Conservation (phyloP, 345 rosid genomes). For the Xanthoceras sorbifolium region DNA sequence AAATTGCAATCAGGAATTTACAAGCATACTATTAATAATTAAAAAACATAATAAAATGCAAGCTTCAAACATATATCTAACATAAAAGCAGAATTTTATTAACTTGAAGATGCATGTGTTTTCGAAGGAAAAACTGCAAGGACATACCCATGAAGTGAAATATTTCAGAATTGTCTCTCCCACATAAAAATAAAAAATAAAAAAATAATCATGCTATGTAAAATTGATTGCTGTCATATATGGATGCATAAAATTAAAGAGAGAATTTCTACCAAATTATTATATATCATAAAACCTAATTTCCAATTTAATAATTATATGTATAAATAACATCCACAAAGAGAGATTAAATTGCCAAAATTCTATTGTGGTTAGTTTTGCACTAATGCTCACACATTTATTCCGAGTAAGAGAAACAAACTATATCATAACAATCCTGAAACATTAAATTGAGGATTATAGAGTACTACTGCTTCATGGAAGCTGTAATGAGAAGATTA, state of each 20-base stretch:
- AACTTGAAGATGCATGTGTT: too few relatives aligned
- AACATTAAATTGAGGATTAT: neutral
- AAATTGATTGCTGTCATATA: too few relatives aligned
- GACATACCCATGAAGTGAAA: too few relatives aligned
- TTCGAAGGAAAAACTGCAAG: too few relatives aligned
- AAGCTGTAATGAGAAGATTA: neutral
- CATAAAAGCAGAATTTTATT: neutral
- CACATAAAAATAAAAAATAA: too few relatives aligned
- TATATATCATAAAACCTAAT: neutral
- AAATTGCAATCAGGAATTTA: neutral
- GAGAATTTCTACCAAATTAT: too few relatives aligned
- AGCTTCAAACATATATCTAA: too few relatives aligned
- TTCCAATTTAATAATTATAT: neutral
- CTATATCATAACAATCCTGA: neutral
- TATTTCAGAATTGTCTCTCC: too few relatives aligned
- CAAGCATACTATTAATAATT: neutral
- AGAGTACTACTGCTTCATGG: neutral
- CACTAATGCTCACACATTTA: neutral
- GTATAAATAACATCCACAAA: neutral
- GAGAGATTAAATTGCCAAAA: neutral
- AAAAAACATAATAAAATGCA: neutral
- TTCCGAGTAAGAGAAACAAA: too few relatives aligned
- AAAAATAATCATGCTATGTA: too few relatives aligned
- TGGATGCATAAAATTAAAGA: neutral
- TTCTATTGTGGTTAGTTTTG: neutral